Evolutionary conservation across 306 rosid species (phyloP).

Genomic region (Dryas drummondii): DNA sequence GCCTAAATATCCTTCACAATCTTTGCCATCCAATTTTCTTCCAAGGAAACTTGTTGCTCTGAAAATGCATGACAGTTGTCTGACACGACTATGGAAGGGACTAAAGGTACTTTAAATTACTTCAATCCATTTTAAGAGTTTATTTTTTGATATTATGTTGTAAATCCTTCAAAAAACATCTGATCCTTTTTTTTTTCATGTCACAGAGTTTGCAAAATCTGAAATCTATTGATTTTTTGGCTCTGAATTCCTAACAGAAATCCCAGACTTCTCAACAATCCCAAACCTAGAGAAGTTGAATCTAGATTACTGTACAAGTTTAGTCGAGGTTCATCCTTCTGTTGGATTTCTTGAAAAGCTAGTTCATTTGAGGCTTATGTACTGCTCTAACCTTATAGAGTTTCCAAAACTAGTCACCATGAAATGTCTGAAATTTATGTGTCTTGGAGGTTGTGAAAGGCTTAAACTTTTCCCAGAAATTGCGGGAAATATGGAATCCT

Average conservation of each 20-base stretch:
- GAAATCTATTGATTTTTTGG: not conserved
- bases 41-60: not conserved
- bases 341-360: no score
- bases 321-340: not conserved
- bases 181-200: no score
- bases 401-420: not conserved
- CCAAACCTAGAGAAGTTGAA: not conserved
- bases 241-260: not conserved
- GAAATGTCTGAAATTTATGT: no score
- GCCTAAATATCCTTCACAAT: constrained; percentile 8
- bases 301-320: not conserved
- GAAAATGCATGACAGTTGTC: not conserved
- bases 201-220: no score
- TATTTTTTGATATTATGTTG: no score
- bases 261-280: not conserved
- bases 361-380: no score
- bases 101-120: not conserved
- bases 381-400: no score
- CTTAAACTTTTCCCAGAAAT: no score
- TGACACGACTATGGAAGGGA: constrained; percentile 17
- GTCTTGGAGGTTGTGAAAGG: no score
- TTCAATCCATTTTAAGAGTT: no score
- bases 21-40: constrained; percentile 12
- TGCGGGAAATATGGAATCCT: no score
- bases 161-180: no score